phyloP scores from a whole-genome alignment of 495 filamentous ascomycete genomes.

The Poronia punctata region DNA sequence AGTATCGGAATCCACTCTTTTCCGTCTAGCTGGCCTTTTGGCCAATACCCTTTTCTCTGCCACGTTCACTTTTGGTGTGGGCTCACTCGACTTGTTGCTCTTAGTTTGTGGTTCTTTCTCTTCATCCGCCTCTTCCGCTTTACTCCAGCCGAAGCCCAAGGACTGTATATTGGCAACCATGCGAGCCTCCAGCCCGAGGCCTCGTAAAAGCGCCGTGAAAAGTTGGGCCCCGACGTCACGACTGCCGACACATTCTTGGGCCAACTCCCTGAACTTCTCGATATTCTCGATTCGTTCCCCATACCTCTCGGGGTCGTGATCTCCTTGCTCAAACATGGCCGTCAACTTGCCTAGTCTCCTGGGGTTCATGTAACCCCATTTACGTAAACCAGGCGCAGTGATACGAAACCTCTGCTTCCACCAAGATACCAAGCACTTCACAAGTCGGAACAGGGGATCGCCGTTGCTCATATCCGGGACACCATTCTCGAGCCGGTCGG shows the following conservation, averaged over 20 bases:
- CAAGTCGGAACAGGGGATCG: conserved; percentile 73
- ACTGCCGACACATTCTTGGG: conserved; percentile 69
- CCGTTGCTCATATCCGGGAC: conserved; percentile 65
- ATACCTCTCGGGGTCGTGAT: conserved; percentile 53
- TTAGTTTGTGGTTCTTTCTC: conserved; percentile 24
- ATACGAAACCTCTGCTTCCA: conserved; percentile 84
- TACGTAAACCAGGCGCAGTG: conserved; percentile 74
- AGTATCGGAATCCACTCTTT: conserved; percentile 20
- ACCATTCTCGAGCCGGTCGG: conserved; percentile 61
- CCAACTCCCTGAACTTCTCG: conserved; percentile 59
- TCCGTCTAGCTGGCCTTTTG: conserved; percentile 15
- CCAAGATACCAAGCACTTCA: conserved; percentile 68
- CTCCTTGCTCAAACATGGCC: conserved; percentile 54
- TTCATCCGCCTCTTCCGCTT: conserved; percentile 62
- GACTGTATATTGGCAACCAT: conserved; percentile 84
- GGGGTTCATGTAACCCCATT: conserved; percentile 76
- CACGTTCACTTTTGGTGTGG: conserved; percentile 12
- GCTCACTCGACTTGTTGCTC: conserved; percentile 6
- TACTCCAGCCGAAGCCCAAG: conserved; percentile 85
- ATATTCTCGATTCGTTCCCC: conserved; percentile 66
- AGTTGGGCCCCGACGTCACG: conserved; percentile 84
- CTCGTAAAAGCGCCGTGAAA: conserved; percentile 83
- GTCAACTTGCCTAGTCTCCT: conserved; percentile 60
- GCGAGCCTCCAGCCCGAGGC: conserved; percentile 61
- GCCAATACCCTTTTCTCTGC: conserved; percentile 13